These are phyloP conservation scores for Umbelopsis sp. DNA, from an alignment of 192 early-diverging fungal species.

Conservation along the genomic window DNA sequence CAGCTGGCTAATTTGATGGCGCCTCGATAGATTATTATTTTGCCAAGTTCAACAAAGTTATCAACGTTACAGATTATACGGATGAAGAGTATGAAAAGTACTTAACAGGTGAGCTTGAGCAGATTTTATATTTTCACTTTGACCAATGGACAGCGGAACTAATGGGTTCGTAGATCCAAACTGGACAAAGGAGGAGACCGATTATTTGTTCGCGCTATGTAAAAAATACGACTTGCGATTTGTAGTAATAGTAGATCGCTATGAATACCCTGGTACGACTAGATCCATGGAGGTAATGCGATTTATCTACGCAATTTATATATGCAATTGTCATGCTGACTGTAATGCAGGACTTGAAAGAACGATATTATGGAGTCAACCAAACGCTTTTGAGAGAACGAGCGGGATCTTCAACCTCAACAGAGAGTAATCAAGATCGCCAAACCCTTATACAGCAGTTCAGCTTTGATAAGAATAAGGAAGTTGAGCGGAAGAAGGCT, in stretches of 20 bases:
- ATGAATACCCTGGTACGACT: slow-evolving; percentile 52
- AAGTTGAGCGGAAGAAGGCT: slow-evolving; percentile 82
- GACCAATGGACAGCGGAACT: neutral
- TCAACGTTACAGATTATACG: slow-evolving; percentile 71
- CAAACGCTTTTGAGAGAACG: slow-evolving; percentile 66
- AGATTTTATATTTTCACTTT: neutral
- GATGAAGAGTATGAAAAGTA: slow-evolving; percentile 85
- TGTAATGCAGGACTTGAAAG: slow-evolving; percentile 76
- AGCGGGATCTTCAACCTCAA: slow-evolving; percentile 22
- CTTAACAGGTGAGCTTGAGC: slow-evolving; percentile 50
- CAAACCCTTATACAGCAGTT: slow-evolving; percentile 38
- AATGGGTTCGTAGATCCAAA: slow-evolving; percentile 47
- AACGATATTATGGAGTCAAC: slow-evolving; percentile 78
- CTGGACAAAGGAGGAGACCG: slow-evolving; percentile 88
- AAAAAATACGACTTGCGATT: slow-evolving; percentile 78
- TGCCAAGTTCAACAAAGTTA: slow-evolving; percentile 73
- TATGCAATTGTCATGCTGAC: neutral
- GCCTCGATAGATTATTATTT: slow-evolving; percentile 66
- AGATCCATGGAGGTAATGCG: slow-evolving; percentile 50
- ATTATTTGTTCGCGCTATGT: slow-evolving; percentile 78
- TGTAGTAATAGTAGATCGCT: slow-evolving; percentile 85
- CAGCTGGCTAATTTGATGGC: neutral
- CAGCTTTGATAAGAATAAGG: slow-evolving; percentile 56
- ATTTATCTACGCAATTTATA: neutral
- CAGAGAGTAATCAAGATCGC: slow-evolving; percentile 25